Base-by-base conservation (phyloP, 73 alveolate genomes). In the Diophrys appendiculata region DNA sequence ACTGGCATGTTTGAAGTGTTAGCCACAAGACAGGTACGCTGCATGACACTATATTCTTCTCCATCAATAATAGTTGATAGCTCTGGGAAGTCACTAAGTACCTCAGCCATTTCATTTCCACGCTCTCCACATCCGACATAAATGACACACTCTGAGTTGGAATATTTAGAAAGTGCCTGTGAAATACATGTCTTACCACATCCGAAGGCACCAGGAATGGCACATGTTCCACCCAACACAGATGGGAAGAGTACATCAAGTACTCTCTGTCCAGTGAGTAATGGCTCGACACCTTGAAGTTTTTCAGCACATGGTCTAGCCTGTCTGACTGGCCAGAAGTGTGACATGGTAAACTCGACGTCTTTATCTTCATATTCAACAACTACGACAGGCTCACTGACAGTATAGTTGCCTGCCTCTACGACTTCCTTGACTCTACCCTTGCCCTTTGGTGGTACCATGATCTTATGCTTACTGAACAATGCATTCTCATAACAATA, bases 31-130 rank as follows among this genome's bases (percentile, higher is more conserved):
- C 98, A 91, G 74, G 99, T 96, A 77, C 99, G 85, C 96, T 95
- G 86, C 99, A 96, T 96, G 87, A 96, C 95, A 76, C 87, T 87
- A 71, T 95, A 97, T 71, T 93, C 94, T 91, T 93, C 82, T 30
- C 95, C 99, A 68, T 89, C 88, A 72, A 95, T 80, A 68, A 74
- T 83, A 72, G 94, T 94, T 35, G 95, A 64, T 81, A 97, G 94
- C 84, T 94, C 98, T 0, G 99, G 99, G 98, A 97, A 97, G 53
- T 97, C 99, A 54, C 84, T 81, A 43, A 96, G 94, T 87, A 97
- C 99, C 86, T 97, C 99, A 81, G 99, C 99, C 99, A 97, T 97
- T 81, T 97, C 99, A 79, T 97, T 97, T 65, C 99, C 99, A 76
- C 99, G 88, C 67, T 87, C 94, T 24, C 99, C 99, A 77, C 99